Base-by-base conservation (phyloP, 225 moss, liverwort and hornwort species). In the Antitrichia curtipendula region DNA sequence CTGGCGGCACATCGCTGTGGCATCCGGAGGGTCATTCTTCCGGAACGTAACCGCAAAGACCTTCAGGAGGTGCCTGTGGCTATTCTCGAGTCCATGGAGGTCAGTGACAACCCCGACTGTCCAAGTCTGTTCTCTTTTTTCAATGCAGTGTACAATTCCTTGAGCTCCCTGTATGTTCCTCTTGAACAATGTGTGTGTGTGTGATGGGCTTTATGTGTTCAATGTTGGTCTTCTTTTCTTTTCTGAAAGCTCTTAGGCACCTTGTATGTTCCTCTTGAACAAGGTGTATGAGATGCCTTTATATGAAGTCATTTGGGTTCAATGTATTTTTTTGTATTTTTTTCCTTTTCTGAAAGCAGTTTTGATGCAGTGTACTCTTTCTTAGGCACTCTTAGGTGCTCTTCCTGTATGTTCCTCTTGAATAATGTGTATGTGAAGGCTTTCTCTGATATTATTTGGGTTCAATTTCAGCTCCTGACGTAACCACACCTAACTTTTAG, bases 1-100 rank as follows among this genome's bases (percentile, higher is more conserved):
- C 69, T 94, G 49, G 94, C 94, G 52, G 94, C 94, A 25, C 94
- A 94, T 84, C 90, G 94, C 24, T 94, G 94, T 45, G 92, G 94
- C 32, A 94, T 94, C 59, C 71, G 83, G 84, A 86, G 94, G 81
- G 91, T 94, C 19, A 94, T 94, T 63, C 86, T 94, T 47, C 94
- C 94, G 15, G 91, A 92, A 77, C 94, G 92, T 50, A 94, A 94
- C 84, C 87, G 92, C 34, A 94, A 94, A 90, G 94, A 94, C 84
- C 89, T 94, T 25, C 91, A 89, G 69, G 94, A 94, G 89, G 94
- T 94, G 61, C 94, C 94, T 85, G 92, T 63, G 70, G 90, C 87
- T 52, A 92, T 94, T 70, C 90, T 94, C 49, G 87, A 84, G 36
- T 92, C 90, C 88, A 90, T 94, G 94, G 94, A 94, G 92, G 94